These are phyloP conservation scores for Leccinum ochraceum DNA, from an alignment of 768 basidiomycete species.

Conservation along the genomic window DNA sequence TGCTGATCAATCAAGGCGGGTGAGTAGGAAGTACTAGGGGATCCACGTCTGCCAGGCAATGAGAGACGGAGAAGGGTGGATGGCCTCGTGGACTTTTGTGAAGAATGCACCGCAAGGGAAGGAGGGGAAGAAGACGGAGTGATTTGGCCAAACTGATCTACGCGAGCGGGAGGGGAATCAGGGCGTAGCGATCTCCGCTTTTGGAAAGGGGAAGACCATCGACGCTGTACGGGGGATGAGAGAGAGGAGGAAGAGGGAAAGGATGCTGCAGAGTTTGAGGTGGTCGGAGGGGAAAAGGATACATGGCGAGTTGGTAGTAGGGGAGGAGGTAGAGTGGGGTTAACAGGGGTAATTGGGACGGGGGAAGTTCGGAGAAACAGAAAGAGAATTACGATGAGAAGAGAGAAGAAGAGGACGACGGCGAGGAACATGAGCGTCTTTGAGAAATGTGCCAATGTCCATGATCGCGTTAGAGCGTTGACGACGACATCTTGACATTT, in stretches of 20 bases:
- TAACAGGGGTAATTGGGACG: background rate
- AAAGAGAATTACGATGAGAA: background rate
- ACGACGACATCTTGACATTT: background rate
- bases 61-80: slow-evolving; percentile 10
- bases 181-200: background rate
- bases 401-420: slow-evolving; percentile 10
- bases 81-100: slow-evolving; percentile 1
- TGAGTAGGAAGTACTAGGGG: background rate
- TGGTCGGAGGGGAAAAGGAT: slow-evolving; percentile 10
- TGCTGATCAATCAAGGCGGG: background rate
- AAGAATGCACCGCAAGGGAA: background rate
- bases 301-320: slow-evolving; percentile 17
- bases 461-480: background rate
- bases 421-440: slow-evolving; percentile 10
- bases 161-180: background rate
- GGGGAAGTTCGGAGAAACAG: background rate
- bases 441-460: too few species aligned
- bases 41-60: slow-evolving; percentile 11
- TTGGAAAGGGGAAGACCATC: slow-evolving; percentile 6
- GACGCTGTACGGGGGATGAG: background rate
- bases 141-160: slow-evolving; percentile 13
- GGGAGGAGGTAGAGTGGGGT: background rate
- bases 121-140: background rate
- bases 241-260: background rate
- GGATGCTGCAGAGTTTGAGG: background rate